Evolutionary conservation across 495 filamentous ascomycete species (phyloP).

Genomic region (Friedmanniomyces simplex): DNA sequence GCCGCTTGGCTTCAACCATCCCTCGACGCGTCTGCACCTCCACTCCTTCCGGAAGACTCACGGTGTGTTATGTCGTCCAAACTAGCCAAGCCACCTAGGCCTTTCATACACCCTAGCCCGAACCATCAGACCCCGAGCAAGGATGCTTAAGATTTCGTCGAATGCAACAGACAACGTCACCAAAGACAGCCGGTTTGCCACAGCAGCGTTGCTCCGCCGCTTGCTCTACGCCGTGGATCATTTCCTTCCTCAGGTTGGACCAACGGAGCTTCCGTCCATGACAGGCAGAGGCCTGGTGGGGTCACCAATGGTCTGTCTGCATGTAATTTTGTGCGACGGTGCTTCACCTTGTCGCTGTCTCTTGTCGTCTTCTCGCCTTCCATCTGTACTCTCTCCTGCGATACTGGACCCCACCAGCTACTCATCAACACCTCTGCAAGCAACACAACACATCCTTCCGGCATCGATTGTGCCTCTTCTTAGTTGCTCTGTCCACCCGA

Average conservation of each 20-base stretch:
- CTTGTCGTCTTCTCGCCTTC: not conserved
- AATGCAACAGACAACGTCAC: not conserved
- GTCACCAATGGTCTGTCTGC: not conserved
- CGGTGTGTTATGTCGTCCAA: not conserved
- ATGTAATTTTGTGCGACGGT: not conserved
- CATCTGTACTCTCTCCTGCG: not conserved
- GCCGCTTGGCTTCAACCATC: no score
- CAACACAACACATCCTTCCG: no score
- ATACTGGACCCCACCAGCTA: no score
- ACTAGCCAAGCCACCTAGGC: not conserved
- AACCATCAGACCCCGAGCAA: not conserved
- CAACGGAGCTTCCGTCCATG: not conserved
- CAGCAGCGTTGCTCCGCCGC: not conserved
- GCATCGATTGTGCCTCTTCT: no score
- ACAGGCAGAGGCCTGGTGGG: constrained; percentile 1
- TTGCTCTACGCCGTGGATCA: constrained; percentile 4
- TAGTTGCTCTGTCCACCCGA: no score
- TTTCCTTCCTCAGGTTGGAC: constrained; percentile 7
- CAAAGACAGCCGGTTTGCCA: not conserved
- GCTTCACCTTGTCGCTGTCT: not conserved
- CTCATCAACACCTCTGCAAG: no score
- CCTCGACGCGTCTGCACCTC: no score
- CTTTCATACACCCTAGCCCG: not conserved
- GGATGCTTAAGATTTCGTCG: not conserved
- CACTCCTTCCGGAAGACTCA: no score